Evolutionary conservation across 2,329 filamentous ascomycete genomes (phyloP).

Genomic region (Trichoderma sp.): DNA sequence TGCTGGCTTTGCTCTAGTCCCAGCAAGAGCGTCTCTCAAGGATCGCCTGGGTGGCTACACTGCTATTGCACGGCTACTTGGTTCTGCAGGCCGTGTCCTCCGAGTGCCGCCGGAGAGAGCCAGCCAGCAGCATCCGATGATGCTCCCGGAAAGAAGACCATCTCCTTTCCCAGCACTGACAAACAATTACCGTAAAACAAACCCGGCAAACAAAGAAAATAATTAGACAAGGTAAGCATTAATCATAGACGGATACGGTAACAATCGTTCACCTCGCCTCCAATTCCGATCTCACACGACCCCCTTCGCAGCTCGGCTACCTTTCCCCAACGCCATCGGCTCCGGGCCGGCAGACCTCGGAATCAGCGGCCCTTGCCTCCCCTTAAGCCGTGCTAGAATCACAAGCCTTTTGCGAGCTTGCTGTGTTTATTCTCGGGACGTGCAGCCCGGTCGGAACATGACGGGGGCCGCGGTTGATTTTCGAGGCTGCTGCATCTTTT

Average conservation of each 20-base stretch:
- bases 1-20: background rate
- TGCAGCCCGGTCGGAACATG: slow-evolving; percentile 7
- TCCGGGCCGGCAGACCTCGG: slow-evolving; percentile 19
- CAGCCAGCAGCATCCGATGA: background rate
- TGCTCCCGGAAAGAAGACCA: background rate
- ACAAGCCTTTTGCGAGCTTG: background rate
- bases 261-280: background rate
- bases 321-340: background rate
- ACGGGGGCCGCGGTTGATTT: slow-evolving; percentile 1
- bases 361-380: background rate
- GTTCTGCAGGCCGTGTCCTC: background rate
- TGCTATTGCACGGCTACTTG: background rate
- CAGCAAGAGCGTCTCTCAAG: background rate
- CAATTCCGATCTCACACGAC: slow-evolving; percentile 7
- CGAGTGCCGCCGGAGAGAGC: background rate
- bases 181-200: background rate
- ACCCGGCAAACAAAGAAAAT: background rate
- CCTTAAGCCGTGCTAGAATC: background rate
- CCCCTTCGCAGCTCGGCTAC: background rate
- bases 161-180: background rate
- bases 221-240: background rate
- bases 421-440: background rate
- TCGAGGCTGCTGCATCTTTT: background rate
- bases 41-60: no score
- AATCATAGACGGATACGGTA: background rate